phyloP scores from a whole-genome alignment of 768 basidiomycete species.

The Pisolithus tinctorius region DNA sequence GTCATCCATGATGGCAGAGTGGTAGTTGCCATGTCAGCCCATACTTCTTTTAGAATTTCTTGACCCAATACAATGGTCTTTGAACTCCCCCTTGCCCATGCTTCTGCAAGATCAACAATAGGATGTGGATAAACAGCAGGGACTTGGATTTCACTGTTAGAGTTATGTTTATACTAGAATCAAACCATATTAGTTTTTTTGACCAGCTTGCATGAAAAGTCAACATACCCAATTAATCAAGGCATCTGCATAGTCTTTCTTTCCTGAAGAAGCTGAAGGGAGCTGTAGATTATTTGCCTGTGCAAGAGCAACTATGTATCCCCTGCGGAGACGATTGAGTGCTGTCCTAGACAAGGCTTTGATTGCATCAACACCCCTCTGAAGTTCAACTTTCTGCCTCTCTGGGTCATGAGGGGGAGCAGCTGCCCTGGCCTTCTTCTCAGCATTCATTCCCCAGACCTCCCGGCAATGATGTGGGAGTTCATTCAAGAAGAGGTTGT shows the following conservation, averaged over 20 bases:
- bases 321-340: not conserved
- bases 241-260: too few relatives aligned
- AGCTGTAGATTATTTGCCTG: not conserved
- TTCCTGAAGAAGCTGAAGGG: too few relatives aligned
- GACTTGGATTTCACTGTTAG: not conserved
- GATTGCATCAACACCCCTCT: not conserved
- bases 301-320: not conserved
- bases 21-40: slow-evolving; percentile 5
- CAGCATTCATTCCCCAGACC: slow-evolving; percentile 12
- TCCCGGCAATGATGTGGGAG: slow-evolving; percentile 4
- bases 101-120: not conserved
- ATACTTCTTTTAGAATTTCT: not conserved
- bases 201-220: too few relatives aligned
- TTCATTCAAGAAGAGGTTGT: slow-evolving; percentile 25
- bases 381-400: not conserved
- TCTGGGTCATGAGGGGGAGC: not conserved
- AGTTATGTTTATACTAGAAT: too few relatives aligned
- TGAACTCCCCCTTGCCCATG: not conserved
- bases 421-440: not conserved
- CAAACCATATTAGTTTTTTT: too few relatives aligned
- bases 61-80: not conserved
- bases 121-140: not conserved
- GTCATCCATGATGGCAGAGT: slow-evolving; percentile 14
- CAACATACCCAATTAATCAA: too few relatives aligned
- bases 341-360: not conserved